Percentiles rank a stretch among this genome's conserved stretches.
phyloP scores from a whole-genome alignment of 768 basidiomycete genomes.

The Lactarius akahatsu region DNA sequence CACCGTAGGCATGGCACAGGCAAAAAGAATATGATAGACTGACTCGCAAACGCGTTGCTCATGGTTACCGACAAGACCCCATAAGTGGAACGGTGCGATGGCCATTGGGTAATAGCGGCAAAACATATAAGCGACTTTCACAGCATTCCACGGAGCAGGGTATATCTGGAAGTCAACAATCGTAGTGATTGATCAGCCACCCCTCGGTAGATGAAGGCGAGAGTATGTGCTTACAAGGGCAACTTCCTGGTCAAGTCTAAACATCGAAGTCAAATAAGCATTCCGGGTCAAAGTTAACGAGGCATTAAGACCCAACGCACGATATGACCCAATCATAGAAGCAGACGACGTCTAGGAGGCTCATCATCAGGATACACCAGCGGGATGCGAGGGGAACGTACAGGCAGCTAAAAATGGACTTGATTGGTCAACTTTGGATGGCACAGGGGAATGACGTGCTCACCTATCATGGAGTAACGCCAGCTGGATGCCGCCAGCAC shows the following conservation, averaged over 20 bases:
- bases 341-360: slow-evolving; percentile 17
- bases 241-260: slow-evolving; percentile 25
- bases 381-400: neutral
- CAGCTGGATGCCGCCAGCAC: neutral
- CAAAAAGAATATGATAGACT: slow-evolving; percentile 18
- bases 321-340: slow-evolving; percentile 29
- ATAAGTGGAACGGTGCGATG: slow-evolving; percentile 24
- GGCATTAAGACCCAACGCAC: slow-evolving; percentile 16
- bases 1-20: slow-evolving; percentile 19
- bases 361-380: neutral
- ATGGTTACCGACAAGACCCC: slow-evolving; percentile 19
- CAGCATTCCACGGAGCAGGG: slow-evolving; percentile 17
- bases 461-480: slow-evolving; percentile 12
- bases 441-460: neutral
- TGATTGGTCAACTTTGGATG: neutral
- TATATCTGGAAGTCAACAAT: slow-evolving; percentile 19
- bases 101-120: slow-evolving; percentile 25
- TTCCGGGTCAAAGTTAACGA: neutral
- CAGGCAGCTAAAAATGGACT: slow-evolving; percentile 3
- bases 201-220: neutral
- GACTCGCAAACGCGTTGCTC: neutral
- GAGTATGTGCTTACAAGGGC: slow-evolving; percentile 5
- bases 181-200: neutral
- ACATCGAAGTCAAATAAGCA: neutral
- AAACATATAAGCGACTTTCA: slow-evolving; percentile 24